Evolutionary conservation across 2,329 filamentous ascomycete species (phyloP), one percentile per base, ranked within the genome.

Genomic region (Colletotrichum karsti): DNA sequence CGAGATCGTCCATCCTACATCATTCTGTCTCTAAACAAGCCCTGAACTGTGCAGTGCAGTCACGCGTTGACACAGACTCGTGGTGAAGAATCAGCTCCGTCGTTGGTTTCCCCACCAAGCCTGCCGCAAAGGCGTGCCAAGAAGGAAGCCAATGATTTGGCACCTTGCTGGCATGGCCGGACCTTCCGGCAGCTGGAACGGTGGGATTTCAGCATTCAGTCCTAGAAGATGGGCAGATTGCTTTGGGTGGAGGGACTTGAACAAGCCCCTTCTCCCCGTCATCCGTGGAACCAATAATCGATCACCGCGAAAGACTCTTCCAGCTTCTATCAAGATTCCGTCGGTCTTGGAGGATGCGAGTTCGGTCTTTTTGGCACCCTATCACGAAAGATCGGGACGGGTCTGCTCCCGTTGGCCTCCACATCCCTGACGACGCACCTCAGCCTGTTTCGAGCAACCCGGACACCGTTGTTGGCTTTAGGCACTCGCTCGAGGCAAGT

Each of bases 371-470:
- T 51, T 62, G 20, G n/a, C 44, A 46, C 35, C 28, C 53, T 44
- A 53, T 22, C 26, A 51, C 28, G 33, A 30, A 50, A 39, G 18
- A 51, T 57, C 18, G 42, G 58, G 51, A 15, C 35, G 48, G 48
- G 12, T 63, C 41, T 55, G 18, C 20, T 57, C 56, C 57, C 50
- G 59, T 18, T 33, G 22, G 41, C 20, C 58, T 51, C 42, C 58
- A 63, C 22, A 56, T 67, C 64, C 64, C 18, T 58, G 59, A 18
- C 53, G 13, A 53, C 18, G 51, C 58, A 67, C 50, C 50, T 63
- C 37, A 37, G 53, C 44, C 42, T 57, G 59, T 63, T 63, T 57
- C 58, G 42, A 55, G 58, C 26, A 55, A 41, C 20, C 44, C 37
- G 35, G 33, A 50, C 53, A 41, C 55, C 58, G 39, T 54, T 30